Evolutionary conservation across 106 monocot species (phyloP), one percentile per base, ranked within the genome.

Genomic region (Gastrodia elata): DNA sequence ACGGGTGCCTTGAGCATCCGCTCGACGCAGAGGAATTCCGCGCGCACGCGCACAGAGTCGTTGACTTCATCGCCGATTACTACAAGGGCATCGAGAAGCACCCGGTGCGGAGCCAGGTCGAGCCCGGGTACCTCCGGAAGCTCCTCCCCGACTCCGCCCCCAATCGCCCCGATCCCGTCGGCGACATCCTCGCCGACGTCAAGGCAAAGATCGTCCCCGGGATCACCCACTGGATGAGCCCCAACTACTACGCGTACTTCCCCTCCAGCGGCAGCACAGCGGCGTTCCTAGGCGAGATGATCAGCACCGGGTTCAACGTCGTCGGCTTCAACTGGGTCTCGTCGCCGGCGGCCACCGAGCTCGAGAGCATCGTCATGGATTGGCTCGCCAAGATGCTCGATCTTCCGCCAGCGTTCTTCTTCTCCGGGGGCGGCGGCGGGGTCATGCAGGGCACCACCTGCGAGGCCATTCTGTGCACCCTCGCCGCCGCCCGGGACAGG

Each of bases 51-150:
- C 76, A 76, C 76, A 76, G 37, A 40, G 22, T 76, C 0, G 42
- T 76, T 38, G 76, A 76, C 76, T 76, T 68, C 68, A 67, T 76
- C 22, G 76, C 76, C 25, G 76, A 76, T 40, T 76, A 76, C 68
- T 76, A 76, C 76, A 40, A 68, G 10, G 55, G 55, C 48, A 20
- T 76, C 15, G 22, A 44, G n/a, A 68, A 76, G 7, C 49, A 68
- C n/a, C 76, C 76, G 8, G 68, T 76, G 2, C 76, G 76, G 16
- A 76, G 76, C 52, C 76, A 76, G 37, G 76, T 76, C 24, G 46
- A 76, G 42, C 76, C 68, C 46, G 76, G 76, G 32, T 76, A 76
- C 11, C 76, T 76, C 28, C 42, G 68, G 35, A 68, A 35, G 5
- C 67, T 32, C 18, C 76, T 76, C 10, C 68, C 76, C 8, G 76